These are phyloP conservation scores for Aspergillus sclerotialis DNA, from an alignment of 2,329 filamentous ascomycete genomes.

Conservation along the genomic window DNA sequence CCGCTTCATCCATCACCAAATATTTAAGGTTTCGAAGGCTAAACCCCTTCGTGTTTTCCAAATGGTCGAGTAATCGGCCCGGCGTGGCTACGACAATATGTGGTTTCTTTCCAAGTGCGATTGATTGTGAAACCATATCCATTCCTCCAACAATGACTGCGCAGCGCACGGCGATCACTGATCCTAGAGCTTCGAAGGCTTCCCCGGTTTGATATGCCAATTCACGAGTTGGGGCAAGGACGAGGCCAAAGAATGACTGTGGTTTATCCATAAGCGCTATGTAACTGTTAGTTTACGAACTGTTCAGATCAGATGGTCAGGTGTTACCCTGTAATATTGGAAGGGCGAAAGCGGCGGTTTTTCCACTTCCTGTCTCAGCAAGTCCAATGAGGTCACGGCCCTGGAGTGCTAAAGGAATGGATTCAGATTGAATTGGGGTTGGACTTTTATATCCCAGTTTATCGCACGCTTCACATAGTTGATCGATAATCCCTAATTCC, in stretches of 20 bases:
- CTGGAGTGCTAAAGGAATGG: conserved; percentile 73
- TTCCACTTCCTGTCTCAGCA: conserved; percentile 91
- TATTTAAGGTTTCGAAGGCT: conserved; percentile 75
- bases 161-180: conserved; percentile 78
- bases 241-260: conserved; percentile 76
- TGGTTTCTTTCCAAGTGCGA: conserved; percentile 90
- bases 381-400: conserved; percentile 85
- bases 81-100: conserved; percentile 92
- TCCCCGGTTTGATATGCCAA: conserved; percentile 86
- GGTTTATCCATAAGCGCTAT: conserved; percentile 75
- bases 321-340: conserved; percentile 77
- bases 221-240: conserved; percentile 89
- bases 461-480: conserved; percentile 81
- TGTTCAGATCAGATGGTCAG: too few species aligned
- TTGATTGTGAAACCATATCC: conserved; percentile 89
- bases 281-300: conserved; percentile 5
- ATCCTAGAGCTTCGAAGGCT: conserved; percentile 79
- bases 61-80: conserved; percentile 78
- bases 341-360: conserved; percentile 89
- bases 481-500: conserved; percentile 68
- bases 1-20: conserved; percentile 91
- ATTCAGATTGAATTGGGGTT: conserved; percentile 80
- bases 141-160: conserved; percentile 86
- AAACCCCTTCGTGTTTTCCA: conserved; percentile 97
- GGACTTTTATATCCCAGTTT: conserved; percentile 75